Evolutionary conservation across 306 rosid species (phyloP).

Genomic region (Ormosia semicastrata): DNA sequence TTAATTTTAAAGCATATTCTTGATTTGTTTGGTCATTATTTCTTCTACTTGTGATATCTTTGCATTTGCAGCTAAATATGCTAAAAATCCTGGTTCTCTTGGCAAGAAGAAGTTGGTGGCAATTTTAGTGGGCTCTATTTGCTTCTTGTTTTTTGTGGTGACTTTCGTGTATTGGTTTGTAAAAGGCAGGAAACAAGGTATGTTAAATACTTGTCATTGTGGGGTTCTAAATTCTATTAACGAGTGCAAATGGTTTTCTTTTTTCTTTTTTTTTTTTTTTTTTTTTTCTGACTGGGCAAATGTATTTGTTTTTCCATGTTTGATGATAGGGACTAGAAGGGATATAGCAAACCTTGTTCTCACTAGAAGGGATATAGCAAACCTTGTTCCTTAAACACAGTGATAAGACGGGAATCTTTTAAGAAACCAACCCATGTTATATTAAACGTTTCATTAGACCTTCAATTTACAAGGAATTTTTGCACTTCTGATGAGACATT

Average conservation of each 20-base stretch:
- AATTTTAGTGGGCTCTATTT: neutral
- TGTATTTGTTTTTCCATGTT: neutral
- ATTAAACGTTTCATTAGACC: neutral
- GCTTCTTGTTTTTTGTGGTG: neutral
- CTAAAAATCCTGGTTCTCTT: constrained; percentile 31
- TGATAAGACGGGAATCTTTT: neutral
- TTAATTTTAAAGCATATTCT: neutral
- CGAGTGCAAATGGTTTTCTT: neutral
- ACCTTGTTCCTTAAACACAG: neutral
- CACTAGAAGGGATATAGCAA: no score
- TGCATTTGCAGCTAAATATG: constrained; percentile 35
- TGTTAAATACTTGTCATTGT: neutral
- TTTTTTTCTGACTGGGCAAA: neutral
- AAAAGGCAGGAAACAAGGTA: constrained; percentile 13
- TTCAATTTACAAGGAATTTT: neutral
- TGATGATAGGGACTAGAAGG: constrained; percentile 13
- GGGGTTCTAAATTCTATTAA: no score
- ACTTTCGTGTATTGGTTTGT: constrained; percentile 16
- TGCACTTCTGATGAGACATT: neutral
- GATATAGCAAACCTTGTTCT: no score
- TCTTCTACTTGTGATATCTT: neutral
- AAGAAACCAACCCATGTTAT: neutral
- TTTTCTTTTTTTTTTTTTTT: no score
- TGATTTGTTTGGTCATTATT: neutral
- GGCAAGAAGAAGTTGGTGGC: constrained; percentile 42